Evolutionary conservation across 2,329 filamentous ascomycete species (phyloP), one percentile per base, ranked within the genome.

Genomic region (Pseudogymnoascus sp.): DNA sequence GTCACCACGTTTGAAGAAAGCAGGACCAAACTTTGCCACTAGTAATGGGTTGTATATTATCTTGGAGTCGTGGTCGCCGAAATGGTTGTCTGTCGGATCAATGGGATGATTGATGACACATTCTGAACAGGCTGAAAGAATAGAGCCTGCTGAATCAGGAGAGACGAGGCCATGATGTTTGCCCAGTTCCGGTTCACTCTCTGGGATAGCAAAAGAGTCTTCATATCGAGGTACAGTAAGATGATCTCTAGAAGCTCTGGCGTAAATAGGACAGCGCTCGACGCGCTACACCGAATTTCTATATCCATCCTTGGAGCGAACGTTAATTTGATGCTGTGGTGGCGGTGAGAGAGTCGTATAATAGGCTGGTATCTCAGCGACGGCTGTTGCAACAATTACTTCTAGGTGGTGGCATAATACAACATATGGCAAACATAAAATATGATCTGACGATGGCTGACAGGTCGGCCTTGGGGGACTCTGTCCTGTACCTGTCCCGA

Each of bases 21-120:
- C 25, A 21, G 28, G 6, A 14, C 41, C 61, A 34, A 62, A 62
- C 10, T 62, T 62, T n/a, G 13, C 48, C 61, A 48, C 61, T 51
- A 57, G 10, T 10, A 57, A 23, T 51, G 61, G 41, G 39, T 62
- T 62, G 4, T 54, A 54, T 54, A 54, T 54, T 54, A 34, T 54
- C 25, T 54, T n/a, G 1, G 25, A 54, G n/a, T 54, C 25, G 3
- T 54, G 48, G 5, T 54, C 25, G 5, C 48, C 25, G n/a, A 54
- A 54, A 54, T 54, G 4, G 25, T 54, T 54, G 25, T 54, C 25
- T 54, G 25, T 31, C n/a, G n/a, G 25, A 31, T 31, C n/a, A 54
- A 54, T 31, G 48, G 48, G 16, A 62, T 28, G 34, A 62, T 23
- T 34, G 41, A 16, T 11, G 23, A 60, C 2, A 23, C 31, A 14